phyloP scores from a whole-genome alignment of 257 asterid species.

The Haberlea rhodopensis region DNA sequence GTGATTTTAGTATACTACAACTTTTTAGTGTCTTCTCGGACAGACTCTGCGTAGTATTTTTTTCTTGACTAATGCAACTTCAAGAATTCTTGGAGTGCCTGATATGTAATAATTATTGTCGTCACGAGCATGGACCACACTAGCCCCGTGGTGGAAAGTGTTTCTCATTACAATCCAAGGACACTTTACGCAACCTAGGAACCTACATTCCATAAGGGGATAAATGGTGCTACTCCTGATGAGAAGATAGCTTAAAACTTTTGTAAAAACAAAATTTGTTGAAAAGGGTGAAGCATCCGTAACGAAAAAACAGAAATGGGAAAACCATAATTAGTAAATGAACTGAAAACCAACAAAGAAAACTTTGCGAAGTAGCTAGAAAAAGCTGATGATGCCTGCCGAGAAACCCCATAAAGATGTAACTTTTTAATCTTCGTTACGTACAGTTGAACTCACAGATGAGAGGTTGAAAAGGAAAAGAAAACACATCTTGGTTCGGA shows the following conservation, averaged over 20 bases:
- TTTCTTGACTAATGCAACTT: constrained; percentile 21
- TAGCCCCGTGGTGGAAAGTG: constrained; percentile 20
- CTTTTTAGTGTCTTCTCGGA: constrained; percentile 13
- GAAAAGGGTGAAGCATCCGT: neutral
- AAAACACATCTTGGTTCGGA: neutral
- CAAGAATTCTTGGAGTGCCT: constrained; percentile 30
- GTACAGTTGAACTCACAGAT: neutral
- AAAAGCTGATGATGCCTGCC: constrained; percentile 18
- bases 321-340: neutral
- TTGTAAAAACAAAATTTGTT: neutral
- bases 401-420: constrained; percentile 12
- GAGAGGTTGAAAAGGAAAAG: neutral
- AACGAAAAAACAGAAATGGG: neutral
- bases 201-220: constrained; percentile 16
- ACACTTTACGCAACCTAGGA: constrained; percentile 29
- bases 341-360: constrained; percentile 14
- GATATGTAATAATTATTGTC: constrained; percentile 25
- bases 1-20: neutral
- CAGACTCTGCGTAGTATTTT: neutral
- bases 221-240: neutral
- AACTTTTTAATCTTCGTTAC: neutral
- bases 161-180: constrained; percentile 28
- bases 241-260: neutral
- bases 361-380: constrained; percentile 1
- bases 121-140: constrained; percentile 36